Evolutionary conservation across 352 stramenopile genomes (phyloP).

Genomic region (Phytophthora megakarya): DNA sequence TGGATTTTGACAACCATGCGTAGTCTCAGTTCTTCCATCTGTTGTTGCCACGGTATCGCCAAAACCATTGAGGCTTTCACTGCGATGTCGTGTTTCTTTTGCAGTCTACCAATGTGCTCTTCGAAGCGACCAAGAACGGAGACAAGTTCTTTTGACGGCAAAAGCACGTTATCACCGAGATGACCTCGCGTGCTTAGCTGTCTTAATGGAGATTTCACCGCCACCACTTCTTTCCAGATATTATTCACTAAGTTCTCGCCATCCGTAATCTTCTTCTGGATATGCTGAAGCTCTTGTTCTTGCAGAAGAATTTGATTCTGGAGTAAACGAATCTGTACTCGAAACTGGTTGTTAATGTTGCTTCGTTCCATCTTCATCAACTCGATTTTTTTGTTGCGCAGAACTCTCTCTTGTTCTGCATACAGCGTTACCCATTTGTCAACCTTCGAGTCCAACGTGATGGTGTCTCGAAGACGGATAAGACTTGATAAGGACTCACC

Average conservation of each 20-base stretch:
- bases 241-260: slow-evolving; percentile 58
- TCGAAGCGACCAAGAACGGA: slow-evolving; percentile 72
- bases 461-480: slow-evolving; percentile 73
- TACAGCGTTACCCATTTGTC: slow-evolving; percentile 43
- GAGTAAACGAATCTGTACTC: slow-evolving; percentile 59
- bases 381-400: slow-evolving; percentile 71
- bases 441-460: slow-evolving; percentile 64
- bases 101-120: slow-evolving; percentile 50
- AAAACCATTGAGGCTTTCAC: slow-evolving; percentile 58
- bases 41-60: slow-evolving; percentile 66
- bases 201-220: slow-evolving; percentile 22
- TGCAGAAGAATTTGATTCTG: slow-evolving; percentile 62
- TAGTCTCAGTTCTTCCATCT: slow-evolving; percentile 69
- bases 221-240: slow-evolving; percentile 63
- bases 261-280: slow-evolving; percentile 54
- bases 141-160: slow-evolving; percentile 41
- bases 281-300: slow-evolving; percentile 66
- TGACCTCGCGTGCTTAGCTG: not conserved
- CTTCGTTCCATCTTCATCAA: slow-evolving; percentile 60
- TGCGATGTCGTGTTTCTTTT: slow-evolving; percentile 63
- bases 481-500: slow-evolving; percentile 72
- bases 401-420: slow-evolving; percentile 51
- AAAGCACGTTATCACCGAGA: not conserved
- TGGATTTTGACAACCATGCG: slow-evolving; percentile 80
- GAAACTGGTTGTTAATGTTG: slow-evolving; percentile 54